Evolutionary conservation across 2,329 filamentous ascomycete genomes (phyloP).

Genomic region (Ploettnerulaceae sp.): DNA sequence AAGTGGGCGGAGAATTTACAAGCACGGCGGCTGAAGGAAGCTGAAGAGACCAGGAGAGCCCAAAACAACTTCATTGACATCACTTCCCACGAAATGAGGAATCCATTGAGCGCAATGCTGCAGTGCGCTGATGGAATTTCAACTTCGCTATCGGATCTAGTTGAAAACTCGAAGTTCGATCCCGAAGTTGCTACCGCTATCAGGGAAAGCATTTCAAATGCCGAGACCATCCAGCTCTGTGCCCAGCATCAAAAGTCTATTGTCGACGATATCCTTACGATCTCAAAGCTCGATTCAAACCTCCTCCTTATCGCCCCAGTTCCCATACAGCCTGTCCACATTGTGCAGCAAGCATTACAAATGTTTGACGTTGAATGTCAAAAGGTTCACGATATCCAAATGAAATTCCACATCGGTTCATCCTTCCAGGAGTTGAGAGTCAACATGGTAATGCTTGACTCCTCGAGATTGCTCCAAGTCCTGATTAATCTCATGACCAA

Average conservation of each 20-base stretch:
- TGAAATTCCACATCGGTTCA: conserved; percentile 58
- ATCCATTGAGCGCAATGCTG: conserved; percentile 67
- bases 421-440: conserved; percentile 54
- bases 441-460: conserved; percentile 64
- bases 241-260: conserved; percentile 75
- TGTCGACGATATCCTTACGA: conserved; percentile 66
- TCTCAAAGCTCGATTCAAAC: conserved; percentile 70
- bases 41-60: conserved; percentile 56
- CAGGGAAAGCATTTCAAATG: conserved; percentile 62
- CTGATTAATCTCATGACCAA: conserved; percentile 77
- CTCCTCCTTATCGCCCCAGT: conserved; percentile 67
- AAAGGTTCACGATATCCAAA: conserved; percentile 60
- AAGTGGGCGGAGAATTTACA: conserved; percentile 22
- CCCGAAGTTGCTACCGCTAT: conserved; percentile 39
- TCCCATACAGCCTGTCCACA: conserved; percentile 37
- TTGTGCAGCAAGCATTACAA: conserved; percentile 63
- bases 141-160: conserved; percentile 11
- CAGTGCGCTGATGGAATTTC: conserved; percentile 59
- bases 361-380: conserved; percentile 71
- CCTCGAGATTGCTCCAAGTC: conserved; percentile 69
- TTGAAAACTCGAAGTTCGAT: not conserved
- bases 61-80: conserved; percentile 81
- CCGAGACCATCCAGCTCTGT: conserved; percentile 72
- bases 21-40: conserved; percentile 41
- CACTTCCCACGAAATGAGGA: conserved; percentile 67